phyloP scores from a whole-genome alignment of 1,139 yeast genomes.

The Pichia kudriavzevii region DNA sequence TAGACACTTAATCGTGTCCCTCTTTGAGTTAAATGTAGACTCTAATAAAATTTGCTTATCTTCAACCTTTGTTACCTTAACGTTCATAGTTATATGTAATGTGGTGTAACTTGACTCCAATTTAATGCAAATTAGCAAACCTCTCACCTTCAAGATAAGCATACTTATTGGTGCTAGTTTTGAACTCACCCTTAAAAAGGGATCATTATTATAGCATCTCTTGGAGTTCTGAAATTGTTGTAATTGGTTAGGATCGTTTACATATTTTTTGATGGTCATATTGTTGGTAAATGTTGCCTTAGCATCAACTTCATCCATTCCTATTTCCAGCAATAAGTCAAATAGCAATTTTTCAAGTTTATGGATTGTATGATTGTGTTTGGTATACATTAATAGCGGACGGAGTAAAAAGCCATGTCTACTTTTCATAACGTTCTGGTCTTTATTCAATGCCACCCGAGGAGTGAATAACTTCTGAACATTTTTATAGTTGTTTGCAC shows the following conservation, averaged over 20 bases:
- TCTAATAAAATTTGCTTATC: constrained; percentile 32
- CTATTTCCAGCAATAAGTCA: constrained; percentile 3
- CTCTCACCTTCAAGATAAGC: constrained; percentile 15
- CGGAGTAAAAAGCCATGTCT: constrained; percentile 41
- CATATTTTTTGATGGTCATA: constrained; percentile 15
- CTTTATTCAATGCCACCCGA: constrained; percentile 35
- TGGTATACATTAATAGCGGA: constrained; percentile 63
- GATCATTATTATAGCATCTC: constrained; percentile 15
- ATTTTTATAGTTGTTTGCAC: constrained; percentile 50
- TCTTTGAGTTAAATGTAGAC: constrained; percentile 50
- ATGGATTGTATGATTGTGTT: constrained; percentile 48
- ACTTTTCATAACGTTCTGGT: constrained; percentile 5
- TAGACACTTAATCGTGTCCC: constrained; percentile 59
- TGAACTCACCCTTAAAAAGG: constrained; percentile 22
- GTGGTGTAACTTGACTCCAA: constrained; percentile 19
- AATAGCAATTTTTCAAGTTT: constrained; percentile 38
- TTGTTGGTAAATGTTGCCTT: constrained; percentile 10
- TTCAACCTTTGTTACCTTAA: constrained; percentile 15
- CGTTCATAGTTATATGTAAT: constrained; percentile 19
- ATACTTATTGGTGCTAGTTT: constrained; percentile 23
- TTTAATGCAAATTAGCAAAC: constrained; percentile 22
- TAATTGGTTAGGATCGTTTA: constrained; percentile 20
- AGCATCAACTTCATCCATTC: constrained; percentile 6
- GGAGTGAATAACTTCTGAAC: constrained; percentile 40
- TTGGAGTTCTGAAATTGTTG: constrained; percentile 4